Conservation (phyloP, 768 basidiomycete species). For the Rhizopogon sp. region DNA sequence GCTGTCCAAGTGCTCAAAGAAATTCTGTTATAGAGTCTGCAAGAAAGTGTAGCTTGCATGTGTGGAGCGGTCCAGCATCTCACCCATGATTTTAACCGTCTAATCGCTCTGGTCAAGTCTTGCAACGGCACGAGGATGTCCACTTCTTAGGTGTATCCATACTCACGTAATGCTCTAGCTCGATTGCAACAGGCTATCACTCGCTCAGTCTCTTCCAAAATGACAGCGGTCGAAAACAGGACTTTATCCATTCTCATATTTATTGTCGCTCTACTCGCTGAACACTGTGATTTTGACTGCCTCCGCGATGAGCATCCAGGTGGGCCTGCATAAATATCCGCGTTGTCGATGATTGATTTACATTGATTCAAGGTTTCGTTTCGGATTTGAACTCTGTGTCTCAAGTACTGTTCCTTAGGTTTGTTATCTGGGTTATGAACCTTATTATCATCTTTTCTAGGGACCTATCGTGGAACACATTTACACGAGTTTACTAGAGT, state of each 20-base stretch:
- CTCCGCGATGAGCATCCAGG: constrained; percentile 59
- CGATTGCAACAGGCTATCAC: constrained; percentile 58
- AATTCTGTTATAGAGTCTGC: constrained; percentile 53
- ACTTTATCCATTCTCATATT: constrained; percentile 69
- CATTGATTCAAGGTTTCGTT: constrained; percentile 51
- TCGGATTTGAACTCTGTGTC: constrained; percentile 36
- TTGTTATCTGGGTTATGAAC: not conserved
- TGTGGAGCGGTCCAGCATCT: constrained; percentile 80
- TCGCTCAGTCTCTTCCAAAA: constrained; percentile 34
- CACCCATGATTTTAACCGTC: constrained; percentile 77
- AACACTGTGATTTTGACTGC: constrained; percentile 84
- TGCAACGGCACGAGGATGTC: constrained; percentile 60
- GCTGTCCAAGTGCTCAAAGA: not conserved
- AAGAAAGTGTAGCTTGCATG: constrained; percentile 91
- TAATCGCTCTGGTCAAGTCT: constrained; percentile 78
- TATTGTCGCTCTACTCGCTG: constrained; percentile 80
- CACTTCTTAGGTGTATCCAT: not conserved
- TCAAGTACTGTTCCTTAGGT: constrained; percentile 1
- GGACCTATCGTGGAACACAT: constrained; percentile 79
- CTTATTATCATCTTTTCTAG: constrained; percentile 26
- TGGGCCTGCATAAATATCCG: constrained; percentile 27
- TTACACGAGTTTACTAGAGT: constrained; percentile 62
- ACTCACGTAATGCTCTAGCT: constrained; percentile 31
- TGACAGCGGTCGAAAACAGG: constrained; percentile 45
- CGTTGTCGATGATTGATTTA: constrained; percentile 32